A percentile compares a stretch with the other conserved stretches of the same genome.
Conservation (phyloP, 345 rosid genomes). For the Sonneratia alba region DNA sequence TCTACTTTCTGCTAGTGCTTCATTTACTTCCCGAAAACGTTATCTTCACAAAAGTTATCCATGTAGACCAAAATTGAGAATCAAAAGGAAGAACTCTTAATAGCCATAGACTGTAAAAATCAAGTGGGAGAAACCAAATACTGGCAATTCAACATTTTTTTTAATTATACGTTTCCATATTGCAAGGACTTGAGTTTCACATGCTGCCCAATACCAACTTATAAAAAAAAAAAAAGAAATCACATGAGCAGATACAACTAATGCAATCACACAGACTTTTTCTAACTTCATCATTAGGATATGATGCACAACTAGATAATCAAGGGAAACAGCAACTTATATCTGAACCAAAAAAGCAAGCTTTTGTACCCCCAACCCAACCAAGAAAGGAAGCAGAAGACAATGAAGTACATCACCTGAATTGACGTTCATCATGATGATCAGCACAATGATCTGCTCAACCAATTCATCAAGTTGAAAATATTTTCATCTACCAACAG, state of each 20-base stretch:
- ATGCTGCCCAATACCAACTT: background rate
- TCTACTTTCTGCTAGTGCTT: background rate
- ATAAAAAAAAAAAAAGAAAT: background rate
- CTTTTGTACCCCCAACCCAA: background rate
- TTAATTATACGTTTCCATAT: background rate
- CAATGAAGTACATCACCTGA: constrained; percentile 38
- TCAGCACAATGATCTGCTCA: constrained; percentile 38
- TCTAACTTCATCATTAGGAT: background rate
- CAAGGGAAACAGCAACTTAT: background rate
- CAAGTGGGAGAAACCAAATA: background rate
- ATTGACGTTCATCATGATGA: constrained; percentile 25
- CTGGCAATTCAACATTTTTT: background rate
- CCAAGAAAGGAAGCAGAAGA: background rate
- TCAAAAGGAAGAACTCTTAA: background rate
- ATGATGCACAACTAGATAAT: background rate
- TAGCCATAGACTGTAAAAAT: background rate
- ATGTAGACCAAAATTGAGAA: background rate
- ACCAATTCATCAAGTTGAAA: constrained; percentile 55
- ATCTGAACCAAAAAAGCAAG: background rate
- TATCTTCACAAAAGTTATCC: background rate
- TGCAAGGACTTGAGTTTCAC: background rate
- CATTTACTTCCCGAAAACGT: background rate
- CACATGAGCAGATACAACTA: background rate
- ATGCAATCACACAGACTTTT: background rate
- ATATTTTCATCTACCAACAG: constrained; percentile 55